A percentile compares a stretch with the other conserved stretches of the same genome.
phyloP scores from a whole-genome alignment of 139 green algal genomes.

The Pseudopediastrum boryanum region DNA sequence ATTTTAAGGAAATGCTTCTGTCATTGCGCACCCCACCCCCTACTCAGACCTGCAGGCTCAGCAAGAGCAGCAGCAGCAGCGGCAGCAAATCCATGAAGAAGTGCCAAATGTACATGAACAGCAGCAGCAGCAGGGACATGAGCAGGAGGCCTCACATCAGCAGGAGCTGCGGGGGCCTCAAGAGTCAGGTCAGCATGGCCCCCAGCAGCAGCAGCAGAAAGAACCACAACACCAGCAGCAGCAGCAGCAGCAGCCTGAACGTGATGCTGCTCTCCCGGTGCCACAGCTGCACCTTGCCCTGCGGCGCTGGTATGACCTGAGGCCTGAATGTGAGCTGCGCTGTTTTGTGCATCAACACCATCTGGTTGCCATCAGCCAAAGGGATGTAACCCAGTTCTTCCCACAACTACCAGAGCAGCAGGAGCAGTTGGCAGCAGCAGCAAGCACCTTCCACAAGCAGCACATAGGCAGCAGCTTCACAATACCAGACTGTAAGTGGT shows the following conservation, averaged over 20 bases:
- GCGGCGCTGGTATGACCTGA: slow-evolving; percentile 77
- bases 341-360: slow-evolving; percentile 80
- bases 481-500: slow-evolving; percentile 40
- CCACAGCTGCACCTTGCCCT: slow-evolving; percentile 68
- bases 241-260: slow-evolving; percentile 15
- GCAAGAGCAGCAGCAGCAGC: slow-evolving; percentile 2
- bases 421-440: slow-evolving; percentile 2
- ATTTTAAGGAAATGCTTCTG: too few species aligned
- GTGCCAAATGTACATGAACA: neutral
- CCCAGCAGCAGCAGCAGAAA: slow-evolving; percentile 6
- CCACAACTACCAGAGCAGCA: slow-evolving; percentile 31
- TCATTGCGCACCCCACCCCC: too few species aligned
- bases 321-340: slow-evolving; percentile 89
- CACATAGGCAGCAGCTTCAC: slow-evolving; percentile 49
- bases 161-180: neutral
- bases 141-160: slow-evolving; percentile 18
- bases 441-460: neutral
- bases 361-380: slow-evolving; percentile 75
- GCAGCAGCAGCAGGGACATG: slow-evolving; percentile 6
- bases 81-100: neutral
- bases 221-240: too few species aligned
- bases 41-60: slow-evolving; percentile 26
- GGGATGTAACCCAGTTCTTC: slow-evolving; percentile 78
- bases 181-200: slow-evolving; percentile 1
- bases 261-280: neutral